These are phyloP conservation scores for Naumovozyma baii DNA, from an alignment of 805 yeast genomes.

Conservation along the genomic window DNA sequence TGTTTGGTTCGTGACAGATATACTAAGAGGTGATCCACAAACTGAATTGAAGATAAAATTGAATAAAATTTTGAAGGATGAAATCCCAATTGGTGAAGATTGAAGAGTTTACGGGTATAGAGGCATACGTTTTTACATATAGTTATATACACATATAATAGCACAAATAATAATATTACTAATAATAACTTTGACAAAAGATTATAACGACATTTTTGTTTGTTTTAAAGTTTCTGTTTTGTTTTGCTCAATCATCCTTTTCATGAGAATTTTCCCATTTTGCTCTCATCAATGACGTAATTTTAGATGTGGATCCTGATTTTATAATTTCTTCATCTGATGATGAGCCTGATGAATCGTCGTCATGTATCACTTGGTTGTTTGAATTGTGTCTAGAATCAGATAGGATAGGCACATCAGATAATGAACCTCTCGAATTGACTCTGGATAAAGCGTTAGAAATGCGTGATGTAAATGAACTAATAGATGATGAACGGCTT, in stretches of 20 bases:
- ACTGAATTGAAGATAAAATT: slow-evolving; percentile 75
- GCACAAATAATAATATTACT: too few relatives aligned
- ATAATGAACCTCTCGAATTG: slow-evolving; percentile 49
- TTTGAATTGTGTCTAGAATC: slow-evolving; percentile 6
- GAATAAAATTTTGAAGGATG: slow-evolving; percentile 71
- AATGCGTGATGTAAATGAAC: slow-evolving; percentile 29
- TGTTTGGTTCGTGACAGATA: slow-evolving; percentile 68
- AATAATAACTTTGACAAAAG: too few relatives aligned
- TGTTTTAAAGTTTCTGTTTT: too few relatives aligned
- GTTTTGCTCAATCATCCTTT: slow-evolving; percentile 17
- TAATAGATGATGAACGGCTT: slow-evolving; percentile 23
- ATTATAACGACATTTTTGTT: too few relatives aligned
- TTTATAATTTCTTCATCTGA: slow-evolving; percentile 5
- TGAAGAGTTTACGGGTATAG: too few relatives aligned
- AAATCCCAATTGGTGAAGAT: slow-evolving; percentile 95
- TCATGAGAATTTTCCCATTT: slow-evolving; percentile 18
- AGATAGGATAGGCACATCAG: slow-evolving; percentile 54
- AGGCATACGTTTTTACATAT: too few relatives aligned
- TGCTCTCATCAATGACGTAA: slow-evolving; percentile 20
- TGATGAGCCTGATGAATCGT: neutral
- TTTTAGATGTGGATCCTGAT: slow-evolving; percentile 11
- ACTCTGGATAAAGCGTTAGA: slow-evolving; percentile 56
- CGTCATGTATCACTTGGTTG: neutral
- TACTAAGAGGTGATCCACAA: slow-evolving; percentile 66
- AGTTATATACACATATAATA: too few relatives aligned